Percentiles rank a stretch among this genome's conserved stretches.
Evolutionary conservation across 2,329 filamentous ascomycete genomes (phyloP).

Genomic region (Neonectria neomacrospora): DNA sequence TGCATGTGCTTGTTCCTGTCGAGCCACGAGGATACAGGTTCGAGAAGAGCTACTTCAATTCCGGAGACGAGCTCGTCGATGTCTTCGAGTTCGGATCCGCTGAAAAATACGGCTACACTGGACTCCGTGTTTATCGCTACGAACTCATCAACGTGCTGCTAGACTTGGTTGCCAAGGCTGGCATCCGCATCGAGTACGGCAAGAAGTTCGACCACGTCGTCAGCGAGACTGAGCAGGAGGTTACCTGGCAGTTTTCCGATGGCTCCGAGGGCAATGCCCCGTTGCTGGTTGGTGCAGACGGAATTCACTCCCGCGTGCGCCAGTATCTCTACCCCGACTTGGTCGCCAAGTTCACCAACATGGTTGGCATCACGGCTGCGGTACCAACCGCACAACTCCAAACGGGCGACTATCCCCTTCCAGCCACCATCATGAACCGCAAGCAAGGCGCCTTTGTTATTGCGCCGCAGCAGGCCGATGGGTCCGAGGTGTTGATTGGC

Average conservation of each 20-base stretch:
- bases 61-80: slow-evolving; percentile 49
- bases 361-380: slow-evolving; percentile 52
- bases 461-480: slow-evolving; percentile 59
- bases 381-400: slow-evolving; percentile 52
- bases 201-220: slow-evolving; percentile 59
- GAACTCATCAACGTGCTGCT: slow-evolving; percentile 62
- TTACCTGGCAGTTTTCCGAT: slow-evolving; percentile 60
- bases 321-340: slow-evolving; percentile 61
- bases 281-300: slow-evolving; percentile 67
- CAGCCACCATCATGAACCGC: slow-evolving; percentile 56
- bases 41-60: slow-evolving; percentile 59
- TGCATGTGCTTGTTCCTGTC: slow-evolving; percentile 61
- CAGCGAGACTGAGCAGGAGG: slow-evolving; percentile 51
- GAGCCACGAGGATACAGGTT: slow-evolving; percentile 61
- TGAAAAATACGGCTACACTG: slow-evolving; percentile 62
- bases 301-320: slow-evolving; percentile 68
- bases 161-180: slow-evolving; percentile 51
- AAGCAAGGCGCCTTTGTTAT: slow-evolving; percentile 61
- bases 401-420: slow-evolving; percentile 51
- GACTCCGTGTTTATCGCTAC: slow-evolving; percentile 64
- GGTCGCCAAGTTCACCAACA: slow-evolving; percentile 61
- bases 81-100: slow-evolving; percentile 60
- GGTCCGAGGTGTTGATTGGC: slow-evolving; percentile 61
- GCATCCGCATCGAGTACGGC: slow-evolving; percentile 58
- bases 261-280: slow-evolving; percentile 53